Evolutionary conservation across 1,284 basidiomycete species (phyloP).

Genomic region (Austroboletus niveus): DNA sequence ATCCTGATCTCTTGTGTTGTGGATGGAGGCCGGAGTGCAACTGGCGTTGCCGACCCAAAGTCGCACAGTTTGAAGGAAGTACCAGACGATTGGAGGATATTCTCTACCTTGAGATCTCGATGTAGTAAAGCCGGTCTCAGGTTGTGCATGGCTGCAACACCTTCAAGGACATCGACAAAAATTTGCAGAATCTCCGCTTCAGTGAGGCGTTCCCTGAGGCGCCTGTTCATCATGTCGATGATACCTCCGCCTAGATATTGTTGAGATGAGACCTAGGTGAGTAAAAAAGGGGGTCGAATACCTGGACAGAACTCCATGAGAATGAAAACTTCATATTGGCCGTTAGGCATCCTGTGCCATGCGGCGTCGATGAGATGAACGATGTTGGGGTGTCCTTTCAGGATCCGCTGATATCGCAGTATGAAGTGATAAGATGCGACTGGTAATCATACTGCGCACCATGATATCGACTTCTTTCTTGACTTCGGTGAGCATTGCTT

Average conservation of each 20-base stretch:
- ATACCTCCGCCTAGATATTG: conserved; percentile 81
- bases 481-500: conserved; percentile 89
- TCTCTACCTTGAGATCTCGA: conserved; percentile 98
- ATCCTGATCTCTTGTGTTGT: conserved; percentile 80
- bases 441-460: conserved; percentile 53
- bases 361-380: conserved; percentile 95
- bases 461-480: conserved; percentile 98
- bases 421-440: conserved; percentile 20
- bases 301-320: conserved; percentile 96
- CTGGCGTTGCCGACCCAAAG: conserved; percentile 90
- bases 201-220: conserved; percentile 88
- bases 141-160: conserved; percentile 95
- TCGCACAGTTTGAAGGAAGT: conserved; percentile 95
- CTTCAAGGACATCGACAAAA: conserved; percentile 93
- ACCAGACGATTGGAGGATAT: conserved; percentile 81
- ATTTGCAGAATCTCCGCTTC: conserved; percentile 97
- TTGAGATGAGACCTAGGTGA: conserved; percentile 6
- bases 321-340: conserved; percentile 95
- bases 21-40: conserved; percentile 66
- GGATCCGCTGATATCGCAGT: conserved; percentile 57
- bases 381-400: conserved; percentile 90
- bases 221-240: conserved; percentile 99
- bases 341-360: conserved; percentile 79
- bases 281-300: conserved; percentile 27
- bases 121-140: conserved; percentile 88